Conservation (phyloP, 257 asterid genomes). For the Leonotis leonurus region DNA sequence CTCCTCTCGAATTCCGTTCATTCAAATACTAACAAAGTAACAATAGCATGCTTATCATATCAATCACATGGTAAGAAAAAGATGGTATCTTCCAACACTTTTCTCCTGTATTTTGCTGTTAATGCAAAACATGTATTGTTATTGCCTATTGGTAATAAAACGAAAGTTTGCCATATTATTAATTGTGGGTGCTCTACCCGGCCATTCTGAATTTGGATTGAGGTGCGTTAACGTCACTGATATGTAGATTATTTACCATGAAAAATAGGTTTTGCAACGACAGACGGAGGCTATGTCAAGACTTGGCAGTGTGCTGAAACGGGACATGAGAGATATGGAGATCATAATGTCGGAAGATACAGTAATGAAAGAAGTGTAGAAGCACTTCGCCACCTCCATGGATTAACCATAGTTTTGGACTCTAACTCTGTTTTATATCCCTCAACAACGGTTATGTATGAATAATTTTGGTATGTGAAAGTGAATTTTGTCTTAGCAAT, state of each 20-base stretch:
- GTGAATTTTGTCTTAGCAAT: not conserved
- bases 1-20: not conserved
- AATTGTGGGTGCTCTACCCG: too few species aligned
- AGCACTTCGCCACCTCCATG: not conserved
- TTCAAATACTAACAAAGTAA: not conserved
- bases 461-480: not conserved
- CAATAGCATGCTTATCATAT: not conserved
- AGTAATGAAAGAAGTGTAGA: constrained; percentile 27
- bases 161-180: not conserved
- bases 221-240: not conserved
- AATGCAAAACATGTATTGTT: not conserved
- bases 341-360: constrained; percentile 87
- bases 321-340: constrained; percentile 80
- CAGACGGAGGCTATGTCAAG: constrained; percentile 88
- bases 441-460: not conserved
- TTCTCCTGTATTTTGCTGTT: not conserved
- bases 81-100: not conserved
- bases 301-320: constrained; percentile 80
- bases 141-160: not conserved
- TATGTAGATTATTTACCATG: not conserved
- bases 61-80: not conserved
- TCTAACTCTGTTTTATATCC: not conserved
- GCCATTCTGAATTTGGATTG: too few species aligned
- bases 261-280: constrained; percentile 70
- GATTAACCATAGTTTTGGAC: not conserved